phyloP scores from a whole-genome alignment of 495 filamentous ascomycete species.

The Aspergillus nanangensis region DNA sequence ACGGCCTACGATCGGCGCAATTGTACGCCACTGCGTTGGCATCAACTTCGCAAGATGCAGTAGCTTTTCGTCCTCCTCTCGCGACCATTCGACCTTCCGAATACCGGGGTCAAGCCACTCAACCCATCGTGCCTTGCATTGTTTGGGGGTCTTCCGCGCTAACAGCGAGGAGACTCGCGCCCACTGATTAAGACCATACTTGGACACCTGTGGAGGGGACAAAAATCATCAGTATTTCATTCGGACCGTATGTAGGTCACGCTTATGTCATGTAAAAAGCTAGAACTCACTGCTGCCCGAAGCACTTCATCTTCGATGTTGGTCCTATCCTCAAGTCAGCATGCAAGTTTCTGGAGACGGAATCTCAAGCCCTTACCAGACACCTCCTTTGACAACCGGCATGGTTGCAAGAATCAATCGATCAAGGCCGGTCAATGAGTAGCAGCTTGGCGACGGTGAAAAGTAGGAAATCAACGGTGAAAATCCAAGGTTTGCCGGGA shows the following conservation, averaged over 20 bases:
- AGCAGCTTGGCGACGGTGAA: constrained; percentile 1
- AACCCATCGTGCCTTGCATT: constrained; percentile 96
- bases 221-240: constrained; percentile 18
- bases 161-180: constrained; percentile 96
- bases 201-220: constrained; percentile 58
- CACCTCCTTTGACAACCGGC: constrained; percentile 97
- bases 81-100: constrained; percentile 97
- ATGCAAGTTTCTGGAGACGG: constrained; percentile 2
- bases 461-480: neutral
- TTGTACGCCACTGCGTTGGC: constrained; percentile 98
- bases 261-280: neutral
- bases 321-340: constrained; percentile 42
- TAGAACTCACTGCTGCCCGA: constrained; percentile 63
- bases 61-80: constrained; percentile 97
- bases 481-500: constrained; percentile 2
- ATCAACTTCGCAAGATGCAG: constrained; percentile 96
- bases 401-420: constrained; percentile 43
- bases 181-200: constrained; percentile 98
- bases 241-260: neutral
- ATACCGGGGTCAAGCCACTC: constrained; percentile 99
- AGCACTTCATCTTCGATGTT: constrained; percentile 93
- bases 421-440: constrained; percentile 7
- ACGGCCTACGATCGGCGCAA: constrained; percentile 92
- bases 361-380: constrained; percentile 68
- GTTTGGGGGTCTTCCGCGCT: constrained; percentile 95